phyloP scores from a whole-genome alignment of 495 filamentous ascomycete species.

The Daldinia loculata region DNA sequence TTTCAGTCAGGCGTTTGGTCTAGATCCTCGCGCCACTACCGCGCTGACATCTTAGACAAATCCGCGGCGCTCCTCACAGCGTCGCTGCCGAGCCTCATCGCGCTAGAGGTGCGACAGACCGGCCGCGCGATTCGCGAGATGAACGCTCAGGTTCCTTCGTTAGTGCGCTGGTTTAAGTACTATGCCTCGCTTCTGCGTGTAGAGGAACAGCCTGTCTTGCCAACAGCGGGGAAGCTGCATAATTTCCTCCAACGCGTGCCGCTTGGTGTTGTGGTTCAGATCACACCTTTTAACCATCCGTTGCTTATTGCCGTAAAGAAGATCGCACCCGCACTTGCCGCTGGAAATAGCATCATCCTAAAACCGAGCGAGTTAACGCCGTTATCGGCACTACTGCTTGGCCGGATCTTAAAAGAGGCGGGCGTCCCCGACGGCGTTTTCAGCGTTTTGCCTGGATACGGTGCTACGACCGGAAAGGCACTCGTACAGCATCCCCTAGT shows the following conservation, averaged over 20 bases:
- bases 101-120: conserved; percentile 67
- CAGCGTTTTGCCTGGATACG: conserved; percentile 65
- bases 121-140: conserved; percentile 71
- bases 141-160: conserved; percentile 68
- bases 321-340: conserved; percentile 66
- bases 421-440: conserved; percentile 66
- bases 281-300: conserved; percentile 74
- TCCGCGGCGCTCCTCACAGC: conserved; percentile 61
- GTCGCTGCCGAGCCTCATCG: conserved; percentile 60
- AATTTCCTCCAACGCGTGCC: conserved; percentile 68
- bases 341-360: conserved; percentile 68
- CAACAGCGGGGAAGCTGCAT: conserved; percentile 66
- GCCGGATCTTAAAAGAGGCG: conserved; percentile 59
- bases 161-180: conserved; percentile 72
- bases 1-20: conserved; percentile 69
- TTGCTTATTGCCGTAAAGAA: conserved; percentile 72
- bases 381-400: conserved; percentile 63
- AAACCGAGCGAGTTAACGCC: conserved; percentile 71
- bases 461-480: conserved; percentile 60
- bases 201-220: conserved; percentile 68
- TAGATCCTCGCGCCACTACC: conserved; percentile 59
- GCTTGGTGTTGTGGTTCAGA: conserved; percentile 69
- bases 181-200: conserved; percentile 67
- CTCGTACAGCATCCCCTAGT: conserved; percentile 63
- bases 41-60: conserved; percentile 65